Evolutionary conservation across 2,329 filamentous ascomycete species (phyloP).

Genomic region (Pestalotiopsis sp.): DNA sequence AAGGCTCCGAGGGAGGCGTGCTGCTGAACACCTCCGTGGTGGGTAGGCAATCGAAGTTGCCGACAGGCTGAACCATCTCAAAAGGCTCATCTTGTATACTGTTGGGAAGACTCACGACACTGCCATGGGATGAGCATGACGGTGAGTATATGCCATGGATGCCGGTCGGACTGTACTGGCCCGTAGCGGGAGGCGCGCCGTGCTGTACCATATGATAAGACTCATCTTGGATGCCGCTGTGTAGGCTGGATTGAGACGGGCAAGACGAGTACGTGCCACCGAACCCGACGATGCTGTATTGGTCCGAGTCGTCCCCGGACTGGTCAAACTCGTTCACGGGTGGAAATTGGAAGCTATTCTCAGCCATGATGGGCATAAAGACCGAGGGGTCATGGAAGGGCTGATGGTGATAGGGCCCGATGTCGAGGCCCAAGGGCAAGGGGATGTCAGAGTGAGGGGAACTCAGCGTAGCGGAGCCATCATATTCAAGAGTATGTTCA

Average conservation of each 20-base stretch:
- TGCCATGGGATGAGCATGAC: too few species aligned
- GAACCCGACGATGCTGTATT: neutral
- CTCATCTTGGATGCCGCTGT: neutral
- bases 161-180: slow-evolving; percentile 20
- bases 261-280: neutral
- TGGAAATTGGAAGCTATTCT: neutral
- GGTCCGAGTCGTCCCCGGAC: neutral
- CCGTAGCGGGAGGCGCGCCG: neutral
- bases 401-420: neutral
- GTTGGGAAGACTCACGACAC: too few species aligned
- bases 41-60: neutral
- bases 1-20: neutral
- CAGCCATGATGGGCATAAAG: neutral
- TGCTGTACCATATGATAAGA: neutral
- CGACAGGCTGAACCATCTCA: too few species aligned
- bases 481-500: neutral
- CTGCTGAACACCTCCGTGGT: neutral
- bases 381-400: neutral
- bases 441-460: slow-evolving; percentile 4
- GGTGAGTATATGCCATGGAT: too few species aligned
- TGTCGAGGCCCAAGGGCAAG: neutral
- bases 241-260: neutral
- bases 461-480: neutral
- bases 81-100: too few species aligned
- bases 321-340: neutral